These are phyloP conservation scores for Chrysanthemum lavandulifolium DNA, from an alignment of 129 eudicot species.

Conservation along the genomic window DNA sequence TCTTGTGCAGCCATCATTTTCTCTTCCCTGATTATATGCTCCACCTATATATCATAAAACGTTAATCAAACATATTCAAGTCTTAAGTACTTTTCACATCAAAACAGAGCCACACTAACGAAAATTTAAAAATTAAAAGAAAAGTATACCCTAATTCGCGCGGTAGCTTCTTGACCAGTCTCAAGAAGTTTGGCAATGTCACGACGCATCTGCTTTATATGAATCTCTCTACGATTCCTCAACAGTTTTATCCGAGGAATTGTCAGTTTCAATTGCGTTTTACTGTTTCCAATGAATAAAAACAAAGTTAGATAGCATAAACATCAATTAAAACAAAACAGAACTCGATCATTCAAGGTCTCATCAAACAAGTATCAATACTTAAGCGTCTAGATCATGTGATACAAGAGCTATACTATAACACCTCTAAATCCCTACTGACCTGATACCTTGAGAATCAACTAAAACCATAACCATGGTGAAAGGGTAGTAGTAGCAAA, in stretches of 20 bases:
- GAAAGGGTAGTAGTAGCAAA: no score
- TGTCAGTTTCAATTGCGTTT: conserved; percentile 74
- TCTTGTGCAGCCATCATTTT: conserved; percentile 99
- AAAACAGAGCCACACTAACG: background rate
- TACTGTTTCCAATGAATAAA: conserved; percentile 44
- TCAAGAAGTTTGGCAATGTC: conserved; percentile 94
- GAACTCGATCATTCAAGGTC: background rate
- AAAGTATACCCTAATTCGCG: conserved; percentile 73
- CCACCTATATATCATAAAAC: conserved; percentile 50
- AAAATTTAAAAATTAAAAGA: background rate
- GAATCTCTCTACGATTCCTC: conserved; percentile 92
- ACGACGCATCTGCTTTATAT: conserved; percentile 88
- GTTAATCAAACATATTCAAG: conserved; percentile 1
- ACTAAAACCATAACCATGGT: no score
- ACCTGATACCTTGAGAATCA: no score
- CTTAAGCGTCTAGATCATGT: conserved; percentile 1
- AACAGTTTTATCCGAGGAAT: conserved; percentile 87
- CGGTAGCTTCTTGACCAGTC: conserved; percentile 99
- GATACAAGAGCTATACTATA: background rate
- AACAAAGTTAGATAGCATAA: background rate
- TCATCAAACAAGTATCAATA: background rate
- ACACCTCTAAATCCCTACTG: no score
- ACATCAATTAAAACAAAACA: background rate
- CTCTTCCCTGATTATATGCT: conserved; percentile 94
- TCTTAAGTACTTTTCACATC: background rate